A percentile compares a stretch with the other conserved stretches of the same genome.
Evolutionary conservation across 805 yeast species (phyloP).

Genomic region (Metschnikowia peoriensis): DNA sequence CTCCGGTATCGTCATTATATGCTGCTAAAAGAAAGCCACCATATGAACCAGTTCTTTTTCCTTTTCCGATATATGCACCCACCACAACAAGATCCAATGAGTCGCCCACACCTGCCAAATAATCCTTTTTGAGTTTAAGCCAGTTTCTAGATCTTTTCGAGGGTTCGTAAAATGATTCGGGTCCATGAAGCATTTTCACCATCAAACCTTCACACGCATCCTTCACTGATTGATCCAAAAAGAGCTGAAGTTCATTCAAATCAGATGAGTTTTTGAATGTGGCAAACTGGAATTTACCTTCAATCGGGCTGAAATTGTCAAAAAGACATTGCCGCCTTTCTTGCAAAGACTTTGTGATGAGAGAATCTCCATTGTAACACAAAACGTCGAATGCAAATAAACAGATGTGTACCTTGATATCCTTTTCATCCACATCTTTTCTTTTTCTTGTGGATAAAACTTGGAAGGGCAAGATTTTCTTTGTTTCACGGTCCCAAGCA

Average conservation of each 20-base stretch:
- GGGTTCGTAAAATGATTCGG: constrained; percentile 86
- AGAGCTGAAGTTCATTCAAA: constrained; percentile 71
- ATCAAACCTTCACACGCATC: constrained; percentile 94
- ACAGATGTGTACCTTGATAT: constrained; percentile 88
- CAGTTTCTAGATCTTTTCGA: constrained; percentile 93
- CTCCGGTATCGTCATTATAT: constrained; percentile 87
- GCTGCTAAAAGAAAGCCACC: constrained; percentile 94
- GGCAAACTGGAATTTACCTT: constrained; percentile 83
- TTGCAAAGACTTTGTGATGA: constrained; percentile 62
- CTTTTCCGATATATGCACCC: constrained; percentile 92
- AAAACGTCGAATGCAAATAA: constrained; percentile 88
- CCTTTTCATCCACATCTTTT: constrained; percentile 84
- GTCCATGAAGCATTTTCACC: constrained; percentile 86
- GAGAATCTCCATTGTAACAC: constrained; percentile 68
- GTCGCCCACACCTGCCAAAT: constrained; percentile 93
- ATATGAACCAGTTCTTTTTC: constrained; percentile 91
- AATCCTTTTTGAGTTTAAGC: constrained; percentile 94
- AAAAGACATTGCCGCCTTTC: constrained; percentile 67
- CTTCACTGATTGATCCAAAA: constrained; percentile 84
- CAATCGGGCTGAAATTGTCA: constrained; percentile 54
- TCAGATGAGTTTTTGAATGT: constrained; percentile 68
- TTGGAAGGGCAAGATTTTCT: constrained; percentile 91
- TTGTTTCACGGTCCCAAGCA: constrained; percentile 82
- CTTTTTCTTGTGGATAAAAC: constrained; percentile 90
- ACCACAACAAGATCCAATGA: constrained; percentile 89